Conservation (phyloP, 106 monocot species). For the Acorus calamus region DNA sequence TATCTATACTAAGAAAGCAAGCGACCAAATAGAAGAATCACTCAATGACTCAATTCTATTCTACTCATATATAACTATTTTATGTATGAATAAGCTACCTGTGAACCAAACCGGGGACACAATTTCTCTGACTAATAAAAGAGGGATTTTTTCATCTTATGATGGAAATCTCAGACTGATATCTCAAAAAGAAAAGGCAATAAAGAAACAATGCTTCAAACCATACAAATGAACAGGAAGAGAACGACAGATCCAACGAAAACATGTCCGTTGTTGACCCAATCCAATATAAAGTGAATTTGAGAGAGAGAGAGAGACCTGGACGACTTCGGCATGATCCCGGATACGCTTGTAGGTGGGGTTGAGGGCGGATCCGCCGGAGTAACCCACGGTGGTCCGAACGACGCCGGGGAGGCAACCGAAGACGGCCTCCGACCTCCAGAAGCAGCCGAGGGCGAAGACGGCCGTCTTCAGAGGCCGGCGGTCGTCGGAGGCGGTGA, state of each 20-base stretch:
- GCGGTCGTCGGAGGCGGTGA: conserved; percentile 3
- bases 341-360: conserved; percentile 66
- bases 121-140: too few species aligned
- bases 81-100: too few species aligned
- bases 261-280: too few species aligned
- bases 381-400: conserved; percentile 69
- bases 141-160: neutral
- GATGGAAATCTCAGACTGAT: neutral
- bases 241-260: neutral
- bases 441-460: conserved; percentile 93
- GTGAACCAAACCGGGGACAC: too few species aligned
- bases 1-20: too few species aligned
- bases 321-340: conserved; percentile 88
- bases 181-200: neutral
- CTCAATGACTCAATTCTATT: too few species aligned
- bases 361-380: conserved; percentile 65
- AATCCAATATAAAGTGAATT: too few species aligned
- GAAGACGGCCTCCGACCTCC: conserved; percentile 86
- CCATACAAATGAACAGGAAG: neutral
- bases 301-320: conserved; percentile 24
- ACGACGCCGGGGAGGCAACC: conserved; percentile 85
- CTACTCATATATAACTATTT: too few species aligned
- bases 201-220: neutral
- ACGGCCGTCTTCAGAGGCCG: conserved; percentile 39
- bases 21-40: too few species aligned